Evolutionary conservation across 108 stramenopile species (phyloP).

Genomic region (Nitzschia sp.): DNA sequence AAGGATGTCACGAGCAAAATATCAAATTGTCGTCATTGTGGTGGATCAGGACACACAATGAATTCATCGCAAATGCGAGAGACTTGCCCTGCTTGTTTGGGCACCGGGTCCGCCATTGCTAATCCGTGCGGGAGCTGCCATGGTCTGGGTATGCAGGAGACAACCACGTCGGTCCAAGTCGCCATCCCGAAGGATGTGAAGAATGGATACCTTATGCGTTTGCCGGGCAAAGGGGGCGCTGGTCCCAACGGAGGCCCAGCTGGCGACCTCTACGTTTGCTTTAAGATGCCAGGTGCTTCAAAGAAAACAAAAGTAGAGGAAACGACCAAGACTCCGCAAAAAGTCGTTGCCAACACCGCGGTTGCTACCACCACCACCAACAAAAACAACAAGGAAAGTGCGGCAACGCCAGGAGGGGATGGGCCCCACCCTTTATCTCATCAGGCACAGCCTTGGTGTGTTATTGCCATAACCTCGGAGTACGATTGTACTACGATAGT

Average conservation of each 20-base stretch:
- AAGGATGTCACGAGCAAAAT: slow-evolving; percentile 68
- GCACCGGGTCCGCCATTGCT: not conserved
- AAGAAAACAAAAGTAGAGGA: too few relatives aligned
- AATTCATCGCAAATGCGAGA: slow-evolving; percentile 57
- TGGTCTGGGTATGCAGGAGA: not conserved
- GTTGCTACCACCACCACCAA: too few relatives aligned
- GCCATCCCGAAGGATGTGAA: slow-evolving; percentile 87
- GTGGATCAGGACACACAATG: slow-evolving; percentile 84
- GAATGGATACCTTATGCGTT: slow-evolving; percentile 84
- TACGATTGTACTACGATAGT: too few relatives aligned
- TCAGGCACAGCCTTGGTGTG: too few relatives aligned
- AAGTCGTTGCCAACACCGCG: too few relatives aligned
- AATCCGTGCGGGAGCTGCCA: not conserved
- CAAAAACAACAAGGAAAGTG: too few relatives aligned
- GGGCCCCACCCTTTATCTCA: too few relatives aligned
- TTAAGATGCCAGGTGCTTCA: slow-evolving; percentile 11
- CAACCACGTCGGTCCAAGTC: slow-evolving; percentile 53
- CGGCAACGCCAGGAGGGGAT: too few relatives aligned
- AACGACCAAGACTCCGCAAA: too few relatives aligned
- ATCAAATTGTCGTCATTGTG: slow-evolving; percentile 75
- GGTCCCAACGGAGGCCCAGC: slow-evolving; percentile 86
- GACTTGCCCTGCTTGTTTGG: not conserved
- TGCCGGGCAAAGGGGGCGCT: slow-evolving; percentile 87
- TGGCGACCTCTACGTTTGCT: slow-evolving; percentile 87
- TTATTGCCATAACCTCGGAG: too few relatives aligned